Conservation (phyloP, 1,139 yeast species). For the Lodderomyces parapsilosis region DNA sequence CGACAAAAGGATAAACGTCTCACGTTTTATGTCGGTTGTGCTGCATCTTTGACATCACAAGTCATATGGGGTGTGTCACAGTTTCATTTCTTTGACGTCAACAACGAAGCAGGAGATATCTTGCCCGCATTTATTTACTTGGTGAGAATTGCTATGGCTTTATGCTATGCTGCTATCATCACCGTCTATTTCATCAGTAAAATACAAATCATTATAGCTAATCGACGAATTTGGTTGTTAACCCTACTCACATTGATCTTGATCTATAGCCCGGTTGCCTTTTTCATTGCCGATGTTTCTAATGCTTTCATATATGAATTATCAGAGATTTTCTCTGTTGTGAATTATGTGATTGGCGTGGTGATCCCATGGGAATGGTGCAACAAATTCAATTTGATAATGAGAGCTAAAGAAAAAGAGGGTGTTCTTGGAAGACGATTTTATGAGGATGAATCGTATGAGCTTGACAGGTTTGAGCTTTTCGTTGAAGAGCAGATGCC, state of each 20-base stretch:
- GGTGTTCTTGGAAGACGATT: constrained; percentile 80
- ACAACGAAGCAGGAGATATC: constrained; percentile 53
- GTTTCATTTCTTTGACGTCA: constrained; percentile 37
- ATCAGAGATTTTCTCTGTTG: constrained; percentile 71
- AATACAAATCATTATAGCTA: constrained; percentile 53
- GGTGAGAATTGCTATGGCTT: constrained; percentile 70
- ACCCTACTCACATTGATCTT: constrained; percentile 59
- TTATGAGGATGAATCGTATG: constrained; percentile 65
- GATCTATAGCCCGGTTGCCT: constrained; percentile 64
- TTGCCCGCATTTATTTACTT: constrained; percentile 79
- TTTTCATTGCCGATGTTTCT: constrained; percentile 77
- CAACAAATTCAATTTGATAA: constrained; percentile 60
- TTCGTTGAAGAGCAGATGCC: constrained; percentile 34
- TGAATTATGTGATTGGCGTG: constrained; percentile 69
- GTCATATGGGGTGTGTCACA: constrained; percentile 69
- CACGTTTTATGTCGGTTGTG: constrained; percentile 60
- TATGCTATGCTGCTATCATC: constrained; percentile 69
- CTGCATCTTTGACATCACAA: constrained; percentile 58
- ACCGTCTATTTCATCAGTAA: constrained; percentile 58
- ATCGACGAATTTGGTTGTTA: constrained; percentile 49
- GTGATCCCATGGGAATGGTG: constrained; percentile 91
- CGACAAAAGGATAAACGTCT: constrained; percentile 70
- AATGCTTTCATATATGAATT: constrained; percentile 69
- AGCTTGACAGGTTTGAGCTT: constrained; percentile 42
- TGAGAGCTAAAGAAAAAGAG: constrained; percentile 66